phyloP scores from a whole-genome alignment of 495 filamentous ascomycete genomes.

The Tuber brumale region DNA sequence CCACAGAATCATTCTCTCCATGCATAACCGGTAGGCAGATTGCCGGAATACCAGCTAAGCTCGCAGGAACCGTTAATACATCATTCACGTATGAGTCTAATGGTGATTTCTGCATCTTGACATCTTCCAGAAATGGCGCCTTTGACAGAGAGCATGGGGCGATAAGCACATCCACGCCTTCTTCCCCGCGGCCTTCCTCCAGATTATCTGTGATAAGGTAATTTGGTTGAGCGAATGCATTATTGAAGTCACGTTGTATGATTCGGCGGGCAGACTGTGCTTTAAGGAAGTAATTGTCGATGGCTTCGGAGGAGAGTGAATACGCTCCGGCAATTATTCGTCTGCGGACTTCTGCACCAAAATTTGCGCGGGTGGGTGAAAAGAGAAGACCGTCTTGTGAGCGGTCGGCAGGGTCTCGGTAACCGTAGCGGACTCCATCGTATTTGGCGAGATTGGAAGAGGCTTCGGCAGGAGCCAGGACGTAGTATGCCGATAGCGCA shows the following conservation, averaged over 20 bases:
- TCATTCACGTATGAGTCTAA: slow-evolving; percentile 77
- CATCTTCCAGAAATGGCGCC: slow-evolving; percentile 58
- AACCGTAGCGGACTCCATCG: slow-evolving; percentile 87
- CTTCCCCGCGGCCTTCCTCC: slow-evolving; percentile 46
- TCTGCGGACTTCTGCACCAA: slow-evolving; percentile 77
- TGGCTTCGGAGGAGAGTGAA: slow-evolving; percentile 79
- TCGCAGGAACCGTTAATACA: slow-evolving; percentile 92
- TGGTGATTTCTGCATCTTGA: slow-evolving; percentile 44
- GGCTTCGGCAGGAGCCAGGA: slow-evolving; percentile 90
- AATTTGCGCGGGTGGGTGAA: slow-evolving; percentile 61
- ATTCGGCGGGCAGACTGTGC: slow-evolving; percentile 81
- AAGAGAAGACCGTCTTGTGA: slow-evolving; percentile 56
- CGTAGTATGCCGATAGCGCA: slow-evolving; percentile 87
- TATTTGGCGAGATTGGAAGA: slow-evolving; percentile 97
- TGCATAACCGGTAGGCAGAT: slow-evolving; percentile 68
- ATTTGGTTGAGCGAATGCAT: slow-evolving; percentile 62
- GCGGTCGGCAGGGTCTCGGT: slow-evolving; percentile 44
- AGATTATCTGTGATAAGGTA: slow-evolving; percentile 52
- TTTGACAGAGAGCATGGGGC: slow-evolving; percentile 76
- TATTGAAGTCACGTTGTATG: slow-evolving; percentile 77
- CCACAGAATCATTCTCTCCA: slow-evolving; percentile 48
- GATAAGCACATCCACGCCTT: slow-evolving; percentile 75
- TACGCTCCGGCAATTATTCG: slow-evolving; percentile 87
- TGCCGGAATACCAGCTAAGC: slow-evolving; percentile 82
- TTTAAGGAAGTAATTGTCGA: slow-evolving; percentile 94